Evolutionary conservation across 2,329 filamentous ascomycete species (phyloP).

Genomic region (Fusarium concolor): DNA sequence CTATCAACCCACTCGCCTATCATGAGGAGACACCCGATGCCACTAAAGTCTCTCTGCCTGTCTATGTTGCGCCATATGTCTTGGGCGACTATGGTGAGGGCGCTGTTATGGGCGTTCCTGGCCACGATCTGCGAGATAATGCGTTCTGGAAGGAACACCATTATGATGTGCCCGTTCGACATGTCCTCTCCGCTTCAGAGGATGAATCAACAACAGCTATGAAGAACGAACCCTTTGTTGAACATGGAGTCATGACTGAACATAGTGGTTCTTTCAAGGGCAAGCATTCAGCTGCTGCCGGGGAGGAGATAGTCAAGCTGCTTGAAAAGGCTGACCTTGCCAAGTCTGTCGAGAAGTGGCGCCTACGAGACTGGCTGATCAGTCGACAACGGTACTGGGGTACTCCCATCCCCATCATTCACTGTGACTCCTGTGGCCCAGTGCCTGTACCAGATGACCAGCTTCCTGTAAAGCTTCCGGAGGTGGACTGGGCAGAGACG

Average conservation of each 20-base stretch:
- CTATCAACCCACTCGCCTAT: conserved; percentile 73
- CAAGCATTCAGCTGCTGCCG: conserved; percentile 71
- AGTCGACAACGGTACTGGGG: conserved; percentile 96
- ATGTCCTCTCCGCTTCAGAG: conserved; percentile 69
- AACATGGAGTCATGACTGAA: conserved; percentile 75
- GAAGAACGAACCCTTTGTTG: conserved; percentile 67
- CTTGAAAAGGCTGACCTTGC: conserved; percentile 69
- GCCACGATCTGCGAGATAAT: conserved; percentile 82
- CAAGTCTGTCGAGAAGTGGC: conserved; percentile 77
- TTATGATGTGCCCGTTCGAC: conserved; percentile 67
- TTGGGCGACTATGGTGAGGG: conserved; percentile 87
- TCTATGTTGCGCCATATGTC: conserved; percentile 88
- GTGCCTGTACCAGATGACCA: conserved; percentile 82
- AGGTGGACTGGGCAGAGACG: conserved; percentile 75
- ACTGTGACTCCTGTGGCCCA: conserved; percentile 80
- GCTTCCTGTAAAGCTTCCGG: conserved; percentile 80
- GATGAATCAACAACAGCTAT: conserved; percentile 60
- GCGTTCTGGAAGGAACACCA: conserved; percentile 83
- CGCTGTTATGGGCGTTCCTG: conserved; percentile 92
- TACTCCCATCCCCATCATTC: conserved; percentile 87
- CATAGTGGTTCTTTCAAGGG: conserved; percentile 74
- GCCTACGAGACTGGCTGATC: conserved; percentile 88
- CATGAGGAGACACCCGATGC: conserved; percentile 62
- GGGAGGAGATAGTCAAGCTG: conserved; percentile 67
- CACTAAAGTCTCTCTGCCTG: conserved; percentile 70